Evolutionary conservation across 225 moss, liverwort and hornwort species (phyloP), one percentile per base, ranked within the genome.

Genomic region (Neckera pumila): DNA sequence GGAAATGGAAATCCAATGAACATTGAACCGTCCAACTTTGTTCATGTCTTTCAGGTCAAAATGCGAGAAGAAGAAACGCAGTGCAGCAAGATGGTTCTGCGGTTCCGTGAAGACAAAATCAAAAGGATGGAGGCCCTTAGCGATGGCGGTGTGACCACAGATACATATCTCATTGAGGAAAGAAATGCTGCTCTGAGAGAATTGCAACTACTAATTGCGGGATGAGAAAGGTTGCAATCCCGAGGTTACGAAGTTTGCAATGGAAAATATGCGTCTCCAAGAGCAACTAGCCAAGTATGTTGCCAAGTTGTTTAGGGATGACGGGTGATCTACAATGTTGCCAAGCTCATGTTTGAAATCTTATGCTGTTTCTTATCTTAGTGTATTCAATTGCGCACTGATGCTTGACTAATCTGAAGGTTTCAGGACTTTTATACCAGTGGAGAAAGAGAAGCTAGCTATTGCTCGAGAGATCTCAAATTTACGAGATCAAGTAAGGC

Each of bases 11-110:
- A n/a, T n/a, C n/a, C n/a, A n/a, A n/a, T n/a, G n/a, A n/a, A n/a
- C n/a, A n/a, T n/a, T n/a, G n/a, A n/a, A n/a, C n/a, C n/a, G n/a
- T n/a, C n/a, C n/a, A n/a, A n/a, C n/a, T 90, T 60, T 79, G 45
- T 53, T 74, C 83, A 33, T 72, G 58, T 73, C 61, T 69, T 91
- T 85, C 94, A 98, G 98, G 96, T 96, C 54, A 92, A 93, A 81
- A 96, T 95, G 81, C 92, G 96, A 33, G 96, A 96, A 86, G 98
- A 97, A 88, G 97, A 97, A 91, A 90, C 95, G 22, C 96, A 95
- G 56, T 95, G 94, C 86, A 89, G 90, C 82, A 98, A 97, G 88
- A 95, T 93, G 94, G 88, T 97, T 88, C 71, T 98, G 64, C 92
- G 95, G 72, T 98, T 98, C 78, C 94, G 94, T 72, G 98, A 98